Evolutionary conservation across 1,284 basidiomycete species (phyloP).

Genomic region (Cutaneotrichosporon cyanovorans): DNA sequence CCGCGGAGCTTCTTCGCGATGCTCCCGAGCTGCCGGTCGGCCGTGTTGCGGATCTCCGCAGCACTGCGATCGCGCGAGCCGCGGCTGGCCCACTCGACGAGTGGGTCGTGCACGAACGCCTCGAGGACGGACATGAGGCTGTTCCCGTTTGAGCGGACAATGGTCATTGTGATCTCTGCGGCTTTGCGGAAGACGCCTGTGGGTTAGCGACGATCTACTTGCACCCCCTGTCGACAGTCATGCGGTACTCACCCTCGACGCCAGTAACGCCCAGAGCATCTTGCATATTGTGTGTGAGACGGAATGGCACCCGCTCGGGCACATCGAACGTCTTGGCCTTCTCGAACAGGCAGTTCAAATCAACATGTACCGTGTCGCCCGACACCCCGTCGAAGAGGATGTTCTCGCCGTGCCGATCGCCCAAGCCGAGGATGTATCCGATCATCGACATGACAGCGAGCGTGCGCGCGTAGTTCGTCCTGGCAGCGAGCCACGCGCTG

Average conservation of each 20-base stretch:
- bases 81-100: slow-evolving; percentile 84
- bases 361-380: slow-evolving; percentile 92
- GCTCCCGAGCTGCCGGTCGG: slow-evolving; percentile 64
- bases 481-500: slow-evolving; percentile 82
- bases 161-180: slow-evolving; percentile 81
- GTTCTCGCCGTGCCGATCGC: slow-evolving; percentile 95
- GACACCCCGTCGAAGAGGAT: slow-evolving; percentile 83
- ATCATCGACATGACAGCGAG: slow-evolving; percentile 99
- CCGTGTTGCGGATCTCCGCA: slow-evolving; percentile 52
- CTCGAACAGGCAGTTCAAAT: slow-evolving; percentile 97
- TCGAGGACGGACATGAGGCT: slow-evolving; percentile 93
- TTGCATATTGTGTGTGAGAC: slow-evolving; percentile 88
- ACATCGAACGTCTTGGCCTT: slow-evolving; percentile 86
- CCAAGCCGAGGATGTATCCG: slow-evolving; percentile 92
- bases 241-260: slow-evolving; percentile 63
- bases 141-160: slow-evolving; percentile 86
- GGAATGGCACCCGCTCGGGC: slow-evolving; percentile 89
- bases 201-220: background rate
- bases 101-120: slow-evolving; percentile 94
- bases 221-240: too few species aligned
- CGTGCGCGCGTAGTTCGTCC: slow-evolving; percentile 79
- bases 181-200: slow-evolving; percentile 83
- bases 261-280: slow-evolving; percentile 92
- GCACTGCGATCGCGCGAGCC: slow-evolving; percentile 20
- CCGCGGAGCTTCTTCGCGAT: slow-evolving; percentile 81